phyloP scores from a whole-genome alignment of 2,329 filamentous ascomycete genomes.

The Torrubiella hemipterigena region DNA sequence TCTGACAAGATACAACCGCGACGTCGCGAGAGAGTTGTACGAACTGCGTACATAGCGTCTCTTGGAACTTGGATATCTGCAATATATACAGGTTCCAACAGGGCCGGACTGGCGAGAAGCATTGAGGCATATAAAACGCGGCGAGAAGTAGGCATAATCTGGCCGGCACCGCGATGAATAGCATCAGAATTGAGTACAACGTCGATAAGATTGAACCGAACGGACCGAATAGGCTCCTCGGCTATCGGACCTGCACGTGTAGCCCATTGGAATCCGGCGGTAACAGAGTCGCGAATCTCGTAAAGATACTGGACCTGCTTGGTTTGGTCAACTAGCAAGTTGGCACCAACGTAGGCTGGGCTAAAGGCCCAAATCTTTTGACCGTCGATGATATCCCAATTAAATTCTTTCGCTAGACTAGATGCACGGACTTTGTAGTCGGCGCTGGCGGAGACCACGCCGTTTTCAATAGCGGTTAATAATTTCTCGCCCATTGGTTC shows the following conservation, averaged over 20 bases:
- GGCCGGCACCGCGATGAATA: constrained; percentile 98
- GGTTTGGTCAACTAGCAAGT: constrained; percentile 98
- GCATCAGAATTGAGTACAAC: constrained; percentile 98
- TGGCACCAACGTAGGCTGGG: constrained; percentile 92
- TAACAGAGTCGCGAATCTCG: constrained; percentile 99
- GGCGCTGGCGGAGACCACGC: constrained; percentile 88
- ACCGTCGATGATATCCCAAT: constrained; percentile 98
- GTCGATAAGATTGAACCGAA: constrained; percentile 99
- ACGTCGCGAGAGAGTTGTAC: too few species aligned
- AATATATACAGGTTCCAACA: constrained; percentile 95
- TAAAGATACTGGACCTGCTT: constrained; percentile 99
- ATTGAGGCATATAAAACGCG: constrained; percentile 92
- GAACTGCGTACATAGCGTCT: too few species aligned
- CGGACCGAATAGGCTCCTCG: constrained; percentile 93
- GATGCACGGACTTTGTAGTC: constrained; percentile 98
- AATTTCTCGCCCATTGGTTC: constrained; percentile 88
- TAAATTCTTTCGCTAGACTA: constrained; percentile 88
- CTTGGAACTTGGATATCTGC: constrained; percentile 95
- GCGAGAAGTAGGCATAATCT: constrained; percentile 94
- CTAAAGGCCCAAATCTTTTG: constrained; percentile 99
- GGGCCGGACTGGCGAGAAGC: constrained; percentile 79
- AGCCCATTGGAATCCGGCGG: constrained; percentile 99
- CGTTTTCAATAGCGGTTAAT: constrained; percentile 73
- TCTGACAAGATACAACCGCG: too few species aligned
- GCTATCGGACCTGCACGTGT: constrained; percentile 92